Evolutionary conservation across 805 yeast species (phyloP).

Genomic region (Lipomyces yamadae): DNA sequence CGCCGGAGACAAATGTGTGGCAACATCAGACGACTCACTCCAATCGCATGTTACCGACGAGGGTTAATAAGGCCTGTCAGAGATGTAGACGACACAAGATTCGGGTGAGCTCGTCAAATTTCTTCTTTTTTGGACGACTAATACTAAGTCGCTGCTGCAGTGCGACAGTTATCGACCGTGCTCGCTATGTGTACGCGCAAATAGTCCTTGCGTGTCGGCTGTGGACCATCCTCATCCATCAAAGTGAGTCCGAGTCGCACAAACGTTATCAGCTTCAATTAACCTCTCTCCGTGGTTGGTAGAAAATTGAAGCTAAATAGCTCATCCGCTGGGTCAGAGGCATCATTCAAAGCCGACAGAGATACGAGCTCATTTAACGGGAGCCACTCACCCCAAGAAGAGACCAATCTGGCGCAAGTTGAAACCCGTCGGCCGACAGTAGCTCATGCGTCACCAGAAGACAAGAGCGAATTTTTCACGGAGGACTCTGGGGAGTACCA

Average conservation of each 20-base stretch:
- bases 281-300: background rate
- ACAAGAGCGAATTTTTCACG: no score
- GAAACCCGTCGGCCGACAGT: no score
- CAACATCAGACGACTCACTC: background rate
- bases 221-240: background rate
- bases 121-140: no score
- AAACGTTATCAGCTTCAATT: no score
- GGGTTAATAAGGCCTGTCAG: conserved; percentile 4
- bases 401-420: no score
- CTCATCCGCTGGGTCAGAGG: no score
- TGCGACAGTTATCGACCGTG: conserved; percentile 37
- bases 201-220: conserved; percentile 27
- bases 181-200: conserved; percentile 36
- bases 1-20: no score
- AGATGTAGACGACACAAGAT: conserved; percentile 5
- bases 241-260: conserved; percentile 2
- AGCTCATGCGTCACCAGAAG: no score
- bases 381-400: no score
- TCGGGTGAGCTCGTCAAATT: background rate
- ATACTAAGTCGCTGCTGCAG: conserved; percentile 4
- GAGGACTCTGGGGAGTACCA: background rate
- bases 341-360: no score
- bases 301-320: background rate
- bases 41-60: background rate
- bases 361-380: no score